These are phyloP conservation scores for Multifurca ochricompacta DNA, from an alignment of 768 basidiomycete species.

Conservation along the genomic window DNA sequence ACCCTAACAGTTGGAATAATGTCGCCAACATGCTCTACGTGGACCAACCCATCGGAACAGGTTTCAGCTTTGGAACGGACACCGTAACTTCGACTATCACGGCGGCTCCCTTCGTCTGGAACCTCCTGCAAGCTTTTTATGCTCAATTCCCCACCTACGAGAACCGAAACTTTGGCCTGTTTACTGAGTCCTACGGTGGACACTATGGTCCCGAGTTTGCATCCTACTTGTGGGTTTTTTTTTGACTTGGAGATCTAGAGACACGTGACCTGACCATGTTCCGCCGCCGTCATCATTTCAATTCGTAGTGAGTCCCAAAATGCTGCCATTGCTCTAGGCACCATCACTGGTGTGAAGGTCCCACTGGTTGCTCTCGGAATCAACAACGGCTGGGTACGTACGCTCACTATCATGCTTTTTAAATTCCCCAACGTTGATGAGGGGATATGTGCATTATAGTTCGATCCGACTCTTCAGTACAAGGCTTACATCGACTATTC, in stretches of 20 bases:
- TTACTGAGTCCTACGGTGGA: slow-evolving; percentile 41
- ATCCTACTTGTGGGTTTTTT: neutral
- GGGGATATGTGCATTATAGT: neutral
- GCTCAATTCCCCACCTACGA: slow-evolving; percentile 36
- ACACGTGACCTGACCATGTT: too few species aligned
- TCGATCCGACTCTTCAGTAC: slow-evolving; percentile 35
- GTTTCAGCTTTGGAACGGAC: neutral
- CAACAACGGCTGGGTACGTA: neutral
- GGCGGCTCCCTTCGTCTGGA: neutral
- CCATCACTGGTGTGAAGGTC: neutral
- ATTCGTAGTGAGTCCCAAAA: neutral
- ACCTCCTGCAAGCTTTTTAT: neutral
- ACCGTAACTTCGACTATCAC: neutral
- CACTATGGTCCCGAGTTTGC: slow-evolving; percentile 25
- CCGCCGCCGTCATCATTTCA: neutral
- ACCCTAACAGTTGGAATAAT: slow-evolving; percentile 11
- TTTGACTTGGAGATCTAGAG: too few species aligned
- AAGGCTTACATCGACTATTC: slow-evolving; percentile 44
- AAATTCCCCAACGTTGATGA: neutral
- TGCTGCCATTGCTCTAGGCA: neutral
- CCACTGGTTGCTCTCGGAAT: neutral
- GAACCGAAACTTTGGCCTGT: slow-evolving; percentile 37
- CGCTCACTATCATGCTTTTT: too few species aligned
- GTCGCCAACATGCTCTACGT: slow-evolving; percentile 19
- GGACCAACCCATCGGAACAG: slow-evolving; percentile 10